Percentiles rank a stretch among this genome's conserved stretches.
Conservation (phyloP, 306 rosid genomes). For the Sesbania bispinosa region DNA sequence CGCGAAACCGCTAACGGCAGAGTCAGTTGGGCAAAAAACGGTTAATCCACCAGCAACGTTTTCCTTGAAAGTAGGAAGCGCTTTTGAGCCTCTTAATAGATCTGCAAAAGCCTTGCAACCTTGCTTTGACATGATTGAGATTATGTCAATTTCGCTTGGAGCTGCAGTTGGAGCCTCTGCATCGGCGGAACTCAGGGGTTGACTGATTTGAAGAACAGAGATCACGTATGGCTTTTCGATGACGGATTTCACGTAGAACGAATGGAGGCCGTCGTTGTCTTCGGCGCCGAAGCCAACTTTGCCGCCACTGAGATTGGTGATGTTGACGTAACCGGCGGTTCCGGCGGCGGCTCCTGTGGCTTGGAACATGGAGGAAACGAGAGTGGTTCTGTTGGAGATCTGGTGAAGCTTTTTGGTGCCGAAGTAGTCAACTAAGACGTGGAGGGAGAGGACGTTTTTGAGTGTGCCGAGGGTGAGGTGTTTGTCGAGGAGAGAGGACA, state of each 20-base stretch:
- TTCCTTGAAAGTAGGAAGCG: constrained; percentile 48
- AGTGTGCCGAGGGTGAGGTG: constrained; percentile 59
- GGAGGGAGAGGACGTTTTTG: constrained; percentile 83
- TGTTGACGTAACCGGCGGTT: constrained; percentile 80
- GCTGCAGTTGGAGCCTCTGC: constrained; percentile 86
- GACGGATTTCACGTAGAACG: constrained; percentile 67
- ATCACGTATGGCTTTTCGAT: constrained; percentile 70
- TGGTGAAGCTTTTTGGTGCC: constrained; percentile 91
- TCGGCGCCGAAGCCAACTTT: constrained; percentile 78
- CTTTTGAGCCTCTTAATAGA: constrained; percentile 50
- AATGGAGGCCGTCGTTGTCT: constrained; percentile 58
- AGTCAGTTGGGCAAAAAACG: constrained; percentile 83
- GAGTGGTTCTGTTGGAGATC: constrained; percentile 63
- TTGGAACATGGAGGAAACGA: constrained; percentile 70
- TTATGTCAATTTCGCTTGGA: constrained; percentile 60
- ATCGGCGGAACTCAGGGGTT: constrained; percentile 68
- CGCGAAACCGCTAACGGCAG: constrained; percentile 44
- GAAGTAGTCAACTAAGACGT: constrained; percentile 82
- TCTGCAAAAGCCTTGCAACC: constrained; percentile 87
- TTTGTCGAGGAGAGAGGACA: constrained; percentile 62
- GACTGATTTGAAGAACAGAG: constrained; percentile 75
- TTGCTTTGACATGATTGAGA: constrained; percentile 62
- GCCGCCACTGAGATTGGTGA: constrained; percentile 73
- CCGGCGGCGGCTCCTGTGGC: constrained; percentile 77
- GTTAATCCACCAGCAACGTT: constrained; percentile 78